phyloP scores from a whole-genome alignment of 495 filamentous ascomycete species.

The Podospora anserina region DNA sequence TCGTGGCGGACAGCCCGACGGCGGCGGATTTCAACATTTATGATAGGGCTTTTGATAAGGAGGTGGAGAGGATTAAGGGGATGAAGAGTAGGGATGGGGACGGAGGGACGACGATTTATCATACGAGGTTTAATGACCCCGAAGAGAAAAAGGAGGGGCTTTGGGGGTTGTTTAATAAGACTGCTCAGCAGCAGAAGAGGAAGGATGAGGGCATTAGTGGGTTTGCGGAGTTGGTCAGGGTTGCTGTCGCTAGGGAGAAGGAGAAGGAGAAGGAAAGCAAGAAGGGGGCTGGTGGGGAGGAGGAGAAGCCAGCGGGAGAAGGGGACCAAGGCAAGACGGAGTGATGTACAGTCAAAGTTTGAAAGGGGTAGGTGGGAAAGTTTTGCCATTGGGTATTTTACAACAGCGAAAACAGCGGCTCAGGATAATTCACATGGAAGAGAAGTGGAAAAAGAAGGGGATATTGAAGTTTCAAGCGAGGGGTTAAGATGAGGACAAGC shows the following conservation, averaged over 20 bases:
- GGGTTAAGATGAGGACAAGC: too few relatives aligned
- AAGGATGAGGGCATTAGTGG: neutral
- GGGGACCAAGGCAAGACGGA: neutral
- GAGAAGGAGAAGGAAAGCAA: neutral
- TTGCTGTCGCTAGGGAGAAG: slow-evolving; percentile 14
- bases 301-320: neutral
- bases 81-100: slow-evolving; percentile 9
- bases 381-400: too few relatives aligned
- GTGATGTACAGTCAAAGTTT: neutral
- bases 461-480: too few relatives aligned
- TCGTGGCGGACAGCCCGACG: slow-evolving; percentile 78
- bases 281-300: neutral
- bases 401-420: neutral
- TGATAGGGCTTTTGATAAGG: slow-evolving; percentile 77
- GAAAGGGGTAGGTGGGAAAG: neutral
- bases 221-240: slow-evolving; percentile 24
- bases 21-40: slow-evolving; percentile 82
- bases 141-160: neutral
- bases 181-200: neutral
- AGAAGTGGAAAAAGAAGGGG: too few relatives aligned
- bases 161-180: neutral
- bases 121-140: slow-evolving; percentile 15
- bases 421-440: too few relatives aligned
- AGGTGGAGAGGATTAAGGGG: slow-evolving; percentile 67
- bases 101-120: slow-evolving; percentile 9